Evolutionary conservation across 2,329 filamentous ascomycete species (phyloP).

Genomic region (Fusarium scirpi): DNA sequence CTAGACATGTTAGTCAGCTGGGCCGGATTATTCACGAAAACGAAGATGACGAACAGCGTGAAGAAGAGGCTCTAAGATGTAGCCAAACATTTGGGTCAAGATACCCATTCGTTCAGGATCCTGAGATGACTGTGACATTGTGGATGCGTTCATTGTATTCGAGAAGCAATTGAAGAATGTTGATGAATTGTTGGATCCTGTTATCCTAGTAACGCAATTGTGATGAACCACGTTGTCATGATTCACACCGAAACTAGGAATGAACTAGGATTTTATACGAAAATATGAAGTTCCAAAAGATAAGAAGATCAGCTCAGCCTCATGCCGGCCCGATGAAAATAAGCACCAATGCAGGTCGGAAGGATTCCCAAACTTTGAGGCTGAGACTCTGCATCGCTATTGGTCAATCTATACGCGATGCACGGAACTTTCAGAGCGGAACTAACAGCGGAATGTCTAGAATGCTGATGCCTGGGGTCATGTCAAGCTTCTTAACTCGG

Average conservation of each 20-base stretch:
- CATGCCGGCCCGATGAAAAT: not conserved
- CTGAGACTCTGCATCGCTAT: not conserved
- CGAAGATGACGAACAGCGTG: not conserved
- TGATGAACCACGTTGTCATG: not conserved
- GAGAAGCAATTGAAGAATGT: accelerated
- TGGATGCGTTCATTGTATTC: not conserved
- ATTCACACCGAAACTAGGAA: not conserved
- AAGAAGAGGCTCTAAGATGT: not conserved
- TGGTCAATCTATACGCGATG: conserved; percentile 11
- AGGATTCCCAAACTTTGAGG: not conserved
- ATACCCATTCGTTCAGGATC: not conserved
- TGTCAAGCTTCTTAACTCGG: not conserved
- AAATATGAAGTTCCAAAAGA: not conserved
- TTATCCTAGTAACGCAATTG: not conserved
- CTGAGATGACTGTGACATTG: not conserved
- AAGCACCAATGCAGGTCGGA: not conserved
- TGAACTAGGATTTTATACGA: not conserved
- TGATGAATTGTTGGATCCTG: too few relatives aligned
- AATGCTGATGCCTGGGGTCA: not conserved
- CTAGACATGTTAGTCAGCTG: not conserved
- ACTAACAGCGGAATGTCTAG: not conserved
- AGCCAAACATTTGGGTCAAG: not conserved
- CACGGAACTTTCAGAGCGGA: not conserved
- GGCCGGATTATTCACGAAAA: accelerated
- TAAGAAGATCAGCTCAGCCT: not conserved